phyloP scores from a whole-genome alignment of 2,329 filamentous ascomycete species.

The Ophiocordyceps camponoti-saundersi region DNA sequence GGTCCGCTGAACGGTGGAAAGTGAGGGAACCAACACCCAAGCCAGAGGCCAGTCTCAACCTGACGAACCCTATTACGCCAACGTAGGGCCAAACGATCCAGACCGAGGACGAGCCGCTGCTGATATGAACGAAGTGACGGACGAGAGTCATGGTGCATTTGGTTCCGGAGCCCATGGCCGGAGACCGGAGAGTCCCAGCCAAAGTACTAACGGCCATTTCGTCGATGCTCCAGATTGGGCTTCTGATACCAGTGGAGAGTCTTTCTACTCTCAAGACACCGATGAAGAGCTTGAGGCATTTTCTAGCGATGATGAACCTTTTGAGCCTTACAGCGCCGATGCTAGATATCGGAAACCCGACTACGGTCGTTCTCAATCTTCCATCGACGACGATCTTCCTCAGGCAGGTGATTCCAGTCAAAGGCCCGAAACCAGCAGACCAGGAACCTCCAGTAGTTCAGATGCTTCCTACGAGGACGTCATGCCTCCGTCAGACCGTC shows the following conservation, averaged over 20 bases:
- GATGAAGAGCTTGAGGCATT: neutral
- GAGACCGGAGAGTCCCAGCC: neutral
- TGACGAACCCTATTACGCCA: neutral
- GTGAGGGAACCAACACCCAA: neutral
- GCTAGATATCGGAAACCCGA: too few species aligned
- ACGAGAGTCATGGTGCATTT: neutral
- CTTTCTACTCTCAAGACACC: neutral
- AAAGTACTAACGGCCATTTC: neutral
- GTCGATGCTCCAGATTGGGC: neutral
- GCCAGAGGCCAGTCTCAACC: neutral
- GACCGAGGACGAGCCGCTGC: neutral
- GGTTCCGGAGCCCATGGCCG: neutral
- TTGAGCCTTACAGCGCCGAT: neutral
- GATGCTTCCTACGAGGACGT: too few species aligned
- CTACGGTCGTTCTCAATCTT: too few species aligned
- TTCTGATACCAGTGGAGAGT: neutral
- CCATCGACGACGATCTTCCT: too few species aligned
- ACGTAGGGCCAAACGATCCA: neutral
- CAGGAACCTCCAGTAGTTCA: too few species aligned
- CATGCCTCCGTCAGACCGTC: too few species aligned
- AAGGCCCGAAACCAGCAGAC: too few species aligned
- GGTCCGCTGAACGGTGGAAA: too few species aligned
- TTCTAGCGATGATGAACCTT: neutral
- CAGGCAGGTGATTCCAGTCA: too few species aligned
- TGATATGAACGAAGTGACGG: too few species aligned